Conservation (phyloP, 176 grass and related monocot species). For the Aegilops tauschii region DNA sequence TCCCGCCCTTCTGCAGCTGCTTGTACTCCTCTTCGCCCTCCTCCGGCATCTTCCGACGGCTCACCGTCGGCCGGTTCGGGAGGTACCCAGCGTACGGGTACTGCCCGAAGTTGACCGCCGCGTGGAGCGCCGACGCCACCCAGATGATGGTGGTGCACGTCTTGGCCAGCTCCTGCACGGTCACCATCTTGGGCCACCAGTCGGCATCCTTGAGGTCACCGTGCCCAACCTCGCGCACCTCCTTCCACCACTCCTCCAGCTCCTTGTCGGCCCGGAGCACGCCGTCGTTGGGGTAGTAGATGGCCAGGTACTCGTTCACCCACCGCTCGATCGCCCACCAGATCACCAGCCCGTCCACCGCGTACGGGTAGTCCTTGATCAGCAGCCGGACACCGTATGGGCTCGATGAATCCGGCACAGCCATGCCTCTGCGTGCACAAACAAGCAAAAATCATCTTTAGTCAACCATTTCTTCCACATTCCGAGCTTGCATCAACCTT, state of each 20-base stretch:
- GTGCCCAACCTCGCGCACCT: slow-evolving; percentile 73
- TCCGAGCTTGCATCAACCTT: neutral
- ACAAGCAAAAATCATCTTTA: neutral
- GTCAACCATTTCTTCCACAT: neutral
- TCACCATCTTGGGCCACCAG: slow-evolving; percentile 83
- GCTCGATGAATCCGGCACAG: slow-evolving; percentile 39
- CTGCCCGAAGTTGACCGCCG: slow-evolving; percentile 83
- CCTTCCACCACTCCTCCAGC: slow-evolving; percentile 84
- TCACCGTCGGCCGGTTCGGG: slow-evolving; percentile 70
- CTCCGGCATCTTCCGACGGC: slow-evolving; percentile 61
- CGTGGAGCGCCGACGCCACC: slow-evolving; percentile 74
- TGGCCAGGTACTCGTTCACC: slow-evolving; percentile 59
- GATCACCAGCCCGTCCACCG: slow-evolving; percentile 60
- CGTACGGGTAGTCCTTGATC: slow-evolving; percentile 83
- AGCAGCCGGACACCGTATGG: slow-evolving; percentile 52
- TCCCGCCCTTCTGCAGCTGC: slow-evolving; percentile 33
- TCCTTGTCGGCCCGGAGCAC: slow-evolving; percentile 47
- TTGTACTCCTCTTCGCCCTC: slow-evolving; percentile 10
- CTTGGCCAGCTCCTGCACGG: slow-evolving; percentile 51
- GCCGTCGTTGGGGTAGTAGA: slow-evolving; percentile 55
- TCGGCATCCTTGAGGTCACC: slow-evolving; percentile 59
- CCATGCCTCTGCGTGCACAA: slow-evolving; percentile 45
- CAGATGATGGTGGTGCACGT: slow-evolving; percentile 78
- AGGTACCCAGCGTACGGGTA: slow-evolving; percentile 73
- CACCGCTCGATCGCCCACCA: slow-evolving; percentile 72